Evolutionary conservation across 2,329 filamentous ascomycete species (phyloP), one percentile per base, ranked within the genome.

Genomic region (Huntiella moniliformis): DNA sequence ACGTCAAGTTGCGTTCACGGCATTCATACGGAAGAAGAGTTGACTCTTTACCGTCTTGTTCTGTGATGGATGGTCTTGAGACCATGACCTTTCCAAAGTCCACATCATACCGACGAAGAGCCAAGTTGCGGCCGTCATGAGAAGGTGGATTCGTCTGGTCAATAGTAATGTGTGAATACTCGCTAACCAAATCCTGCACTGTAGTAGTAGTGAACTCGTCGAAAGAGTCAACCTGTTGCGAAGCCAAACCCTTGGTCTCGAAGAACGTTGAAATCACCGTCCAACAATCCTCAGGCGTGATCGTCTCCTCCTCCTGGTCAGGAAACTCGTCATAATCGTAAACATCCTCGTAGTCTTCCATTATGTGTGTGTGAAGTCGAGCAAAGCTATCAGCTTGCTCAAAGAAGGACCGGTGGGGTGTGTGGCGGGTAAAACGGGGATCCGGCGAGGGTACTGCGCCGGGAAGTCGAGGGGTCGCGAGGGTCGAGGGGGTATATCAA

Each of bases 201-300:
- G 87, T 95, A 16, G 83, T 86, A 50, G 81, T 79, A 48, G 91
- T 87, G 57, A 98, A 98, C 60, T 96, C 87, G 64, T 98, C 86
- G 64, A 94, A 98, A 0, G 92, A 98, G 61, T 96, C 88, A 52
- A 96, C 79, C 67, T 98, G 91, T 64, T 98, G 88, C 12, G 91
- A 94, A 16, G 94, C 91, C 31, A 98, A 73, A 56, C 91, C 88
- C 65, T 96, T 98, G 52, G 78, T 74, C 55, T 95, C 85, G 66
- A 98, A 98, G 68, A 95, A 96, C 7, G 91, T 82, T 47, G 83
- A 86, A 60, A 98, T 96, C 57, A 96, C 88, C 53, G 82, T 82
- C 91, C 92, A 98, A 68, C 86, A 95, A 65, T 98, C 92, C 67
- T 96, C 91, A 51, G 87, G 84, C 18, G 87, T 94, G 65, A 96